A percentile compares a stretch with the other conserved stretches of the same genome.
phyloP scores from a whole-genome alignment of 495 filamentous ascomycete species.

The Xylona heveae region DNA sequence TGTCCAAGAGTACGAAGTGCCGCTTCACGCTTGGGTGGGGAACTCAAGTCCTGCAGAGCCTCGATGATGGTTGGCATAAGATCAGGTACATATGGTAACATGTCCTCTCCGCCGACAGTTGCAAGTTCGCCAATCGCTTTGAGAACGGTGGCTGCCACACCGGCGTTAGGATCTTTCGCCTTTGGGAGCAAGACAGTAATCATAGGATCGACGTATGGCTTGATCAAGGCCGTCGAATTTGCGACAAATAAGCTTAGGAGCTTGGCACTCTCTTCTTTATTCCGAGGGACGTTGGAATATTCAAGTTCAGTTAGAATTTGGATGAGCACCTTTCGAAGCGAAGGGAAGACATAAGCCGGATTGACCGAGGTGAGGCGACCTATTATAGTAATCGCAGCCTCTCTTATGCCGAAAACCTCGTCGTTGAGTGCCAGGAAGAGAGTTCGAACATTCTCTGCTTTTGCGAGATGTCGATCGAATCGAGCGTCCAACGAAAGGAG shows the following conservation, averaged over 20 bases:
- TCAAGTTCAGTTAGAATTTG: conserved; percentile 90
- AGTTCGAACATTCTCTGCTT: conserved; percentile 88
- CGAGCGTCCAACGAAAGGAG: conserved; percentile 72
- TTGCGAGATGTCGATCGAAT: conserved; percentile 85
- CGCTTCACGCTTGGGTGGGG: conserved; percentile 68
- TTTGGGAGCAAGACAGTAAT: conserved; percentile 77
- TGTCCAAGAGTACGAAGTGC: conserved; percentile 82
- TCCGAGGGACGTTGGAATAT: conserved; percentile 79
- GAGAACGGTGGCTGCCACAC: conserved; percentile 80
- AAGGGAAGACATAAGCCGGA: conserved; percentile 91
- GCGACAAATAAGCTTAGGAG: conserved; percentile 81
- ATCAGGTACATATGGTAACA: conserved; percentile 65
- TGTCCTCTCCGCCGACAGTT: conserved; percentile 76
- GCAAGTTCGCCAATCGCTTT: conserved; percentile 84
- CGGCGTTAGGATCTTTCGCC: conserved; percentile 57
- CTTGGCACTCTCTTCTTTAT: conserved; percentile 88
- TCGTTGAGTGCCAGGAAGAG: conserved; percentile 95
- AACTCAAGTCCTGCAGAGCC: conserved; percentile 79
- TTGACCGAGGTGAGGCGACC: conserved; percentile 80
- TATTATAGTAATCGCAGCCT: conserved; percentile 89
- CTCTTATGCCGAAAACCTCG: conserved; percentile 72
- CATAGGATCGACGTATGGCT: conserved; percentile 90
- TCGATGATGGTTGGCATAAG: conserved; percentile 92
- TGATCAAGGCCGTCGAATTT: conserved; percentile 76
- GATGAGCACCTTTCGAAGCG: conserved; percentile 78